These are phyloP conservation scores for Saccharata proteae DNA, from an alignment of 2,329 filamentous ascomycete genomes.

Conservation along the genomic window DNA sequence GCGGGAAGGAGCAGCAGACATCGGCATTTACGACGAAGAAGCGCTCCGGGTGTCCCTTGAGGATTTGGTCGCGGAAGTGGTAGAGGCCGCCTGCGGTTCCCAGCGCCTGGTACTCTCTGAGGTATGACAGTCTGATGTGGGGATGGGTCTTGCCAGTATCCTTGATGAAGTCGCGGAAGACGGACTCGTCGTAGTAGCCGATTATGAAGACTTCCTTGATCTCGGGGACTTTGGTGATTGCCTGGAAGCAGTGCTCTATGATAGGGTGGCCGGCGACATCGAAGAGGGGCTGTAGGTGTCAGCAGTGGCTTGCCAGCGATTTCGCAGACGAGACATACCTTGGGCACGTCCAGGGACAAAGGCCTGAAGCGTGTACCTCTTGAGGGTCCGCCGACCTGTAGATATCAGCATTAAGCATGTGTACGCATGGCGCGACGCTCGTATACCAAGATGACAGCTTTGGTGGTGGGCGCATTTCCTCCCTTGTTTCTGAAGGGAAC, in stretches of 20 bases:
- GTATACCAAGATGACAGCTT: conserved; percentile 84
- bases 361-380: conserved; percentile 92
- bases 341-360: conserved; percentile 88
- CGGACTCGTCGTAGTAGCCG: conserved; percentile 94
- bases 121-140: conserved; percentile 80
- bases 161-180: conserved; percentile 98
- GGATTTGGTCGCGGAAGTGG: conserved; percentile 97
- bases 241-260: conserved; percentile 92
- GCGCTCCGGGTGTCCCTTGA: conserved; percentile 87
- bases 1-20: conserved; percentile 96
- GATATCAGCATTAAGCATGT: conserved; percentile 15
- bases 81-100: conserved; percentile 94
- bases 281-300: conserved; percentile 65
- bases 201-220: conserved; percentile 96
- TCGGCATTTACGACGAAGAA: conserved; percentile 98
- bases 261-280: conserved; percentile 97
- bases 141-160: conserved; percentile 76
- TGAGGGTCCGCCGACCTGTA: conserved; percentile 83
- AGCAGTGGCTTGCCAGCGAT: conserved; percentile 14
- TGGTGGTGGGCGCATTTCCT: conserved; percentile 47
- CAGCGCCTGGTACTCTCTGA: conserved; percentile 92
- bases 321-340: conserved; percentile 42
- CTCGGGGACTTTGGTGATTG: conserved; percentile 78
- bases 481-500: conserved; percentile 8
- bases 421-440: conserved; percentile 10